phyloP scores from a whole-genome alignment of 2,329 filamentous ascomycete genomes.

The Hypoxylon sp. region DNA sequence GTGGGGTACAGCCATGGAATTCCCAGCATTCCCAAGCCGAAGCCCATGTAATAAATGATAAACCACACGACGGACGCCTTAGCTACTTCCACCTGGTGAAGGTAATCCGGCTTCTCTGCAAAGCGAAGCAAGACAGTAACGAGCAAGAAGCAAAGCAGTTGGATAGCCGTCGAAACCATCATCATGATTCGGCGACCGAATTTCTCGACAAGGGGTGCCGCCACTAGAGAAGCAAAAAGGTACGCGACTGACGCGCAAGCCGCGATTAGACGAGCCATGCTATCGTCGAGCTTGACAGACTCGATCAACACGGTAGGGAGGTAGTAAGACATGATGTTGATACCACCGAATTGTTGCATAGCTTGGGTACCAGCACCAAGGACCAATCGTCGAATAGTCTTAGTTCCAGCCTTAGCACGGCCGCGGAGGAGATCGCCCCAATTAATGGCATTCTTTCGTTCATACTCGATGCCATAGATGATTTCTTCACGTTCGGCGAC shows the following conservation, averaged over 20 bases:
- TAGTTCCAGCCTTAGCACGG: slow-evolving; percentile 45
- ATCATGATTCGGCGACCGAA: slow-evolving; percentile 53
- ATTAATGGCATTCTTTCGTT: slow-evolving; percentile 47
- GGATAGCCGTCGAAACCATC: slow-evolving; percentile 50
- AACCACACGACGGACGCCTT: slow-evolving; percentile 54
- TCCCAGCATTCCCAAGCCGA: slow-evolving; percentile 55
- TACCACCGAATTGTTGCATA: slow-evolving; percentile 54
- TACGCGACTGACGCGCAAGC: slow-evolving; percentile 59
- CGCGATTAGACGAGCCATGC: slow-evolving; percentile 65
- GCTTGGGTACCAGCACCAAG: slow-evolving; percentile 49
- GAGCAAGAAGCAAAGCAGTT: slow-evolving; percentile 52
- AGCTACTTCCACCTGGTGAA: slow-evolving; percentile 44
- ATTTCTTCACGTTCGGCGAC: slow-evolving; percentile 50
- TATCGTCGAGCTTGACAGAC: slow-evolving; percentile 64
- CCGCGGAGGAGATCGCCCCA: slow-evolving; percentile 50
- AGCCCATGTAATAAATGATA: slow-evolving; percentile 53
- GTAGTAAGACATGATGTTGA: slow-evolving; percentile 51
- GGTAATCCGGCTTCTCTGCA: slow-evolving; percentile 45
- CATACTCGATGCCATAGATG: slow-evolving; percentile 49
- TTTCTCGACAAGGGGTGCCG: slow-evolving; percentile 52
- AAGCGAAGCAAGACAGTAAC: slow-evolving; percentile 50
- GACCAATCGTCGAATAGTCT: slow-evolving; percentile 47
- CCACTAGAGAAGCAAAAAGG: slow-evolving; percentile 47
- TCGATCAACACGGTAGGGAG: slow-evolving; percentile 66
- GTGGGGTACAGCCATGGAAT: slow-evolving; percentile 61